Evolutionary conservation across 2,329 filamentous ascomycete species (phyloP), one percentile per base, ranked within the genome.

Genomic region (Apiospora pterosperma): DNA sequence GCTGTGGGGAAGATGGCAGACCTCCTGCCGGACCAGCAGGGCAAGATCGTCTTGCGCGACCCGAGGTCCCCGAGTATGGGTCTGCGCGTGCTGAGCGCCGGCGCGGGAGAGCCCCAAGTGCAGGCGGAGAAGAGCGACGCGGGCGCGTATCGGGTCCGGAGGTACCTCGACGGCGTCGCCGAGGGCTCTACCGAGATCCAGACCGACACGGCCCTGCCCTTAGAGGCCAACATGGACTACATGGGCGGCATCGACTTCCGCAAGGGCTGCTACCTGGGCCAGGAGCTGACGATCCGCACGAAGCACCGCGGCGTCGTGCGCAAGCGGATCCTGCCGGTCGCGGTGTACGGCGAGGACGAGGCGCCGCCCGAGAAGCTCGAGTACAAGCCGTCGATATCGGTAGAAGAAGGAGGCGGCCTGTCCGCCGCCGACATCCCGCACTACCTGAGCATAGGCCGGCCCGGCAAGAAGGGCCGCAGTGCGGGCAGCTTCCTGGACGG

Each of bases 261-360:
- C 74, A 99, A 99, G 80, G 96, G 96, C 8, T 99, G 96, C 79
- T 99, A 99, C 77, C 88, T 98, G 8, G 96, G 96, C 0, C 96
- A 99, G 79, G 96, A 99, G 77, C 85, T 99, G 68, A 98, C 96
- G 1, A 97, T 98, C 69, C 90, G 96, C 48, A 99, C 96, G 1
- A 91, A 94, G 76, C 96, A 99, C 78, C 94, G 91, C 14, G 96
- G 96, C 25, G 92, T 99, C 19, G 92, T 99, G 44, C 85, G 96
- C 67, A 97, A 97, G 83, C 86, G 96, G 61, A 88, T 98, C 61
- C 77, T 99, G 62, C 96, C 96, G 0, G 89, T 95, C 38, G 79
- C 90, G 68, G 73, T 97, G 19, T 96, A 95, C 76, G 80, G 79
- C 7, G 76, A 75, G 6, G 79, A 80, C 39, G 76, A 79, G 31